Evolutionary conservation across 306 rosid species (phyloP).

Genomic region (Gleditsia sinensis): DNA sequence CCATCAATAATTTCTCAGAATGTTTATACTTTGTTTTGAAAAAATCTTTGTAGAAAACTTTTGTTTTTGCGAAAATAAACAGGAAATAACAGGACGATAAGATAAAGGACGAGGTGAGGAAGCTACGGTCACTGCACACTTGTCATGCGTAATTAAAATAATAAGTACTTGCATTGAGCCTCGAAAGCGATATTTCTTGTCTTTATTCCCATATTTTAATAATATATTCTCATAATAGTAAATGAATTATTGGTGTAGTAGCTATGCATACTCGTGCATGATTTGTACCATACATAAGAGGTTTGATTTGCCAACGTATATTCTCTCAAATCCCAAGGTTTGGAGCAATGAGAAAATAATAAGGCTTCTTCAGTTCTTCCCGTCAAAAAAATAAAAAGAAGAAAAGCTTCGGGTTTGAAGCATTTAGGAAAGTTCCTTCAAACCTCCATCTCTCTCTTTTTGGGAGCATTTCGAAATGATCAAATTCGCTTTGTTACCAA

Average conservation of each 20-base stretch:
- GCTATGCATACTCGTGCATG: slow-evolving; percentile 22
- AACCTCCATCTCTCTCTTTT: too few relatives aligned
- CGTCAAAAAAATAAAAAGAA: too few relatives aligned
- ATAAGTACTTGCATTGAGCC: background rate
- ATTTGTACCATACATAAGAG: background rate
- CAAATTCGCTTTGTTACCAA: too few relatives aligned
- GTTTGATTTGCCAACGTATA: too few relatives aligned
- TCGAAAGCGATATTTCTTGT: slow-evolving; percentile 40
- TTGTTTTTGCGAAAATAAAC: background rate
- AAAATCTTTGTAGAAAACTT: background rate
- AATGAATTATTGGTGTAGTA: slow-evolving; percentile 14
- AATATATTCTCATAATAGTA: background rate
- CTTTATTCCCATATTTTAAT: slow-evolving; percentile 15
- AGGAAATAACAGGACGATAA: background rate
- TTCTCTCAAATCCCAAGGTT: too few relatives aligned
- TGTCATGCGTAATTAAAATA: slow-evolving; percentile 24
- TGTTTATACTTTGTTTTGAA: too few relatives aligned
- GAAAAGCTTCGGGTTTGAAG: too few relatives aligned
- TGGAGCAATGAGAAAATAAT: too few relatives aligned
- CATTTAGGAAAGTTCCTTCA: too few relatives aligned
- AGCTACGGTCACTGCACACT: slow-evolving; percentile 25
- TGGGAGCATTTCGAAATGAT: too few relatives aligned
- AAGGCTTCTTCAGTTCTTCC: too few relatives aligned
- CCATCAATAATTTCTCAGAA: too few relatives aligned
- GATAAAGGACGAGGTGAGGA: background rate